These are phyloP conservation scores for Vigna mungo DNA, from an alignment of 306 rosid species.

Conservation along the genomic window DNA sequence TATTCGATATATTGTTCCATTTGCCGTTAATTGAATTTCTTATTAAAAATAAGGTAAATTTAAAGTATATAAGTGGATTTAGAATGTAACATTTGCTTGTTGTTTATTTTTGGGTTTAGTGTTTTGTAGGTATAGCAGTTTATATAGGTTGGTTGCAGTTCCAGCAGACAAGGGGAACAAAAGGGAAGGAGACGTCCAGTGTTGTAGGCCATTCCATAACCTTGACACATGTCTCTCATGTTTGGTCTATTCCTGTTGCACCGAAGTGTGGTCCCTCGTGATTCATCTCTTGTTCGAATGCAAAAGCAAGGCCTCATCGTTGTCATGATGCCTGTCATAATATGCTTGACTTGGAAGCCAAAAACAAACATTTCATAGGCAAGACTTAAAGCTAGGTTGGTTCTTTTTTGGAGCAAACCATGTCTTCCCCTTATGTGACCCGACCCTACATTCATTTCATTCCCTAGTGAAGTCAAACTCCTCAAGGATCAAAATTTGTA, in stretches of 20 bases:
- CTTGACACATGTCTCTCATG: conserved; percentile 29
- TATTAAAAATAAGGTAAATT: too few species aligned
- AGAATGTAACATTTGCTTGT: background rate
- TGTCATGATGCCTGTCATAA: conserved; percentile 44
- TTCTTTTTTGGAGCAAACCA: conserved; percentile 36
- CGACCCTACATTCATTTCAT: conserved; percentile 37
- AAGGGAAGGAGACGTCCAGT: conserved; percentile 35
- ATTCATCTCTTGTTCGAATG: conserved; percentile 30
- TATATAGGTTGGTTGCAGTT: conserved; percentile 29
- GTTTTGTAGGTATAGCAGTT: conserved; percentile 13
- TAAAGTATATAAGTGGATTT: too few species aligned
- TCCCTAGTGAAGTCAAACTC: conserved; percentile 32
- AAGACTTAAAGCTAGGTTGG: conserved; percentile 21
- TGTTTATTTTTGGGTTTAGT: conserved; percentile 1
- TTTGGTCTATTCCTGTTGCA: conserved; percentile 46
- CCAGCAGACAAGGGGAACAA: conserved; percentile 40
- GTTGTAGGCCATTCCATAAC: conserved; percentile 39
- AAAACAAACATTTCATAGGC: conserved; percentile 39
- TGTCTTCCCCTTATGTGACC: conserved; percentile 20
- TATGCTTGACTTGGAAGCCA: conserved; percentile 53
- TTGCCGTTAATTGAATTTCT: too few species aligned
- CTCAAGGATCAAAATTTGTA: background rate
- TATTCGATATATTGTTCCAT: too few species aligned
- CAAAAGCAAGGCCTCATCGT: conserved; percentile 39
- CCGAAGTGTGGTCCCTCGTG: conserved; percentile 47